Base-by-base conservation (phyloP, 2,329 filamentous ascomycete genomes). In the Calonectria ilicicola region DNA sequence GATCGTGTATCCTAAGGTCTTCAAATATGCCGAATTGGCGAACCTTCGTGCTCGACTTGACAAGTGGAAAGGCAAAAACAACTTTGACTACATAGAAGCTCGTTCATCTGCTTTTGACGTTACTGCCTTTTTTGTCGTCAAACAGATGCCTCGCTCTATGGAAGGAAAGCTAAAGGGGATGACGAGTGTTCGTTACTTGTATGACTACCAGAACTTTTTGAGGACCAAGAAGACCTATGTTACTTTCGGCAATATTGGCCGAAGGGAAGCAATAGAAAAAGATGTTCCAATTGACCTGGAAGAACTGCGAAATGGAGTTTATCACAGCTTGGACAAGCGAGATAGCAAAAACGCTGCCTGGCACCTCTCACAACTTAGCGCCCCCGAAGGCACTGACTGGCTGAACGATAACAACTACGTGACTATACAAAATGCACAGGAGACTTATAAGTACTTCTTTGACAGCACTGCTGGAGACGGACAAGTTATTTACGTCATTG, bases 141-240 rank as follows among this genome's bases (percentile, higher is more conserved):
- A 47, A 26, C 62, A 65, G 27, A 65, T 65, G 62, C 62, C 62
- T 32, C 40, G 26, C 42, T 65, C 62, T 21, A 49, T 65, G 42
- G 27, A 49, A 35, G n/a, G 23, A 14, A 65, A 65, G 62, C 29
- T 65, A 26, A 35, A 65, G 27, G 62, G 62, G 7, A 65, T 65
- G 62, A 65, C 5, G 12, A 46, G 14, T 3, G 62, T 65, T 5
- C 62, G 62, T 5, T 65, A 65, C 29, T 23, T 65, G 42, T 65
- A 65, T 35, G 62, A 65, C 42, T 65, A 65, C 29, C 42, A 49
- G n/a, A 65, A 65, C 42, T 65, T 49, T 32, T 35, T 65, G 29
- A 46, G 62, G 21, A 65, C 62, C 44, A 65, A 49, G 19, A 47
- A 65, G 29, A 49, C 62, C 1, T 65, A 35, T 32, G n/a, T 32